These are phyloP conservation scores for Colletotrichum sublineola DNA, from an alignment of 2,329 filamentous ascomycete species.

Conservation along the genomic window DNA sequence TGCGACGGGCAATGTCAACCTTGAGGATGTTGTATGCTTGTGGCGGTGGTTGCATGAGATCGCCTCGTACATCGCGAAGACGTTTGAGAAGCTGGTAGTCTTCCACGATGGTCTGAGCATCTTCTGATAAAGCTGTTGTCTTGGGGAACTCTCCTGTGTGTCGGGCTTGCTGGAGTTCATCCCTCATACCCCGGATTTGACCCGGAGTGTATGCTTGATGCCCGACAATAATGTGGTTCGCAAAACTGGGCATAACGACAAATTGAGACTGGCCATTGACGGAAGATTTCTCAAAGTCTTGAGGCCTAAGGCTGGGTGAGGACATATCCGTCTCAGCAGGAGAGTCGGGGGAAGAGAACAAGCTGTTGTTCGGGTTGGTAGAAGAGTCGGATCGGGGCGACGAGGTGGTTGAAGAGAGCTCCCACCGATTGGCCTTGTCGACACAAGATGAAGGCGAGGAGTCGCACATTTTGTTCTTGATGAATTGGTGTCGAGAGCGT, in stretches of 20 bases:
- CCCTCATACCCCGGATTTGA: rapidly evolving
- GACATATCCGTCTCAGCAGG: neutral
- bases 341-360: slow-evolving; percentile 13
- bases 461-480: slow-evolving; percentile 13
- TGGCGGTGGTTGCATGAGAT: neutral
- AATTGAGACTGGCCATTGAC: rapidly evolving
- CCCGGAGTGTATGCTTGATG: rapidly evolving
- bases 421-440: slow-evolving; percentile 8
- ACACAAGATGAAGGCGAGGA: neutral
- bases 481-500: neutral
- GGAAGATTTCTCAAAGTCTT: neutral
- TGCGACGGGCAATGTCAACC: slow-evolving; percentile 52
- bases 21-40: slow-evolving; percentile 46
- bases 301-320: rapidly evolving
- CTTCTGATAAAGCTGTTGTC: rapidly evolving
- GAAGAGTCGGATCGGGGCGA: slow-evolving; percentile 15
- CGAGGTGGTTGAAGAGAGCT: slow-evolving; percentile 14
- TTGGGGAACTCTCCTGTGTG: neutral
- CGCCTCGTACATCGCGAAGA: too few species aligned
- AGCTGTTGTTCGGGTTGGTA: neutral
- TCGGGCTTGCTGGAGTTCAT: neutral
- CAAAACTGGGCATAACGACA: neutral
- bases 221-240: neutral
- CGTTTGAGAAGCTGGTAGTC: too few species aligned
- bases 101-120: neutral